Base-by-base conservation (phyloP, 192 early-diverging fungal species). In the Geranomyces variabilis region DNA sequence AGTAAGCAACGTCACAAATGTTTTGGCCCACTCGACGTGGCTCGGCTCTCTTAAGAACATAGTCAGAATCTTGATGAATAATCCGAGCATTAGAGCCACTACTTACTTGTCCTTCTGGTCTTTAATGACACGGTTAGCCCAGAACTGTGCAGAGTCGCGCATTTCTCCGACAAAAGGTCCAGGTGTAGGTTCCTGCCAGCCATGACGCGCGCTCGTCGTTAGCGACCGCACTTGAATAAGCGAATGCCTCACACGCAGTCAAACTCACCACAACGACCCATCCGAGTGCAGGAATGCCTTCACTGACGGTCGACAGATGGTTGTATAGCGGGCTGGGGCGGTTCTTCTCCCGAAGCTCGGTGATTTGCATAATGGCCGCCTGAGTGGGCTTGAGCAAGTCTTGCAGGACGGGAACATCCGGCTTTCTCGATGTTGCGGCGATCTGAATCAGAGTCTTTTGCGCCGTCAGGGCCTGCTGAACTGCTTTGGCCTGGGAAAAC, bases 141-240 rank as follows among this genome's bases (percentile, higher is more conserved):
- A 99, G 66, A 95, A 99, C 80, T 95, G 92, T 17, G 93, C 93
- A 34, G 92, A 85, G 34, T 97, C 93, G 78, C 91, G 92, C 85
- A 93, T 91, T 48, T 96, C 95, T 19, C 84, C 86, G 63, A 99
- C 85, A 68, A 87, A 95, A 19, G 94, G 91, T 24, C 87, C 94
- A 33, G 97, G 92, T 0, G 92, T 89, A 34, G 92, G 90, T 74
- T 94, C 93, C 90, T 89, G 69, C 53, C 67, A 15, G 56, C 22
- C 8, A 10, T n/a, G n/a, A 28, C n/a, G n/a, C n/a, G n/a, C n/a
- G n/a, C n/a, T n/a, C n/a, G n/a, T n/a, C n/a, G n/a, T n/a, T n/a
- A n/a, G n/a, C n/a, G n/a, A n/a, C n/a, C n/a, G n/a, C n/a, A n/a
- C n/a, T n/a, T n/a, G n/a, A n/a, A n/a, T n/a, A n/a, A n/a, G n/a